Conservation (phyloP, 352 stramenopile species). For the Achlya hypogyna region DNA sequence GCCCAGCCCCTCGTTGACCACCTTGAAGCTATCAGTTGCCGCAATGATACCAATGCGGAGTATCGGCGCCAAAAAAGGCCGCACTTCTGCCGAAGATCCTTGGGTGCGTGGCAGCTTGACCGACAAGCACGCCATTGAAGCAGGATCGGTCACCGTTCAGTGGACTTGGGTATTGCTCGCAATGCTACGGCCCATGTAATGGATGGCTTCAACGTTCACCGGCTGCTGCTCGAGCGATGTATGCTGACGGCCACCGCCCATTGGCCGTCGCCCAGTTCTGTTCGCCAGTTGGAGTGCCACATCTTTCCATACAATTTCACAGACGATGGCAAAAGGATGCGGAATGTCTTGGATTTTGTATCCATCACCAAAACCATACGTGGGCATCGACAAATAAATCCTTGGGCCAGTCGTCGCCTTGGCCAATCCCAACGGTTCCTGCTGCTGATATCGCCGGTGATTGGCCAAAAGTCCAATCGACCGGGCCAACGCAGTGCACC, state of each 20-base stretch:
- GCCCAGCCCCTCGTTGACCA: too few species aligned
- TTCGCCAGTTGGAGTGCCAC: slow-evolving; percentile 18
- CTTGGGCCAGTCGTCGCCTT: not conserved
- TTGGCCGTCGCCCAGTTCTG: slow-evolving; percentile 27
- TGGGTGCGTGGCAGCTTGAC: not conserved
- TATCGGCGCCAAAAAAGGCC: too few species aligned
- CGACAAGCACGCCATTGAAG: slow-evolving; percentile 1
- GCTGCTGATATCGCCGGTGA: too few species aligned
- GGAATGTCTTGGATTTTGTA: slow-evolving; percentile 6
- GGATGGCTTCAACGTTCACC: slow-evolving; percentile 30
- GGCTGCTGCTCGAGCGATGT: slow-evolving; percentile 36
- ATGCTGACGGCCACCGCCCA: slow-evolving; percentile 43
- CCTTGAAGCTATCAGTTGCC: too few species aligned
- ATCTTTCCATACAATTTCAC: too few species aligned
- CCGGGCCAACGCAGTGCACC: too few species aligned
- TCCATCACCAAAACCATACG: too few species aligned
- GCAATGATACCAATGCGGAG: too few species aligned
- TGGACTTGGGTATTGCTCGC: not conserved
- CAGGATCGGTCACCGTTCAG: not conserved
- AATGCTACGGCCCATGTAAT: not conserved
- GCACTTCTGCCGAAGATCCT: not conserved
- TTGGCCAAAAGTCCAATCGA: too few species aligned
- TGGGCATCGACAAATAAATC: not conserved
- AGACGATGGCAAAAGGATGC: slow-evolving; percentile 17
- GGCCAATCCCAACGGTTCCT: too few species aligned